These are phyloP conservation scores for Evernia prunastri DNA, from an alignment of 495 filamentous ascomycete genomes.

Conservation along the genomic window DNA sequence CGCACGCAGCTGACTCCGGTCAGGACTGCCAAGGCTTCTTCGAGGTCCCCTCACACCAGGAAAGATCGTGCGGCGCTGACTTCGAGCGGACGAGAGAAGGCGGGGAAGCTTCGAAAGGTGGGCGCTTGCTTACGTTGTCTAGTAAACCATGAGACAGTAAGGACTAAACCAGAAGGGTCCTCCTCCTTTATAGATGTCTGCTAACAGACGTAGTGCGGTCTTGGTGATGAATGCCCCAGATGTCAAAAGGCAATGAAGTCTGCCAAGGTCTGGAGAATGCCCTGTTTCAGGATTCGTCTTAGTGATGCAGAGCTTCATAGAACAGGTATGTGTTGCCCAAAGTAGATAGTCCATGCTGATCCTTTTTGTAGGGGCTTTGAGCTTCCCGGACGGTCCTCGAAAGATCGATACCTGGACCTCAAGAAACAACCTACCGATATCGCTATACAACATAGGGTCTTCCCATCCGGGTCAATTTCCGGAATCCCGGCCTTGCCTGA, in stretches of 20 bases:
- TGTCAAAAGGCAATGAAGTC: not conserved
- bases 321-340: not conserved
- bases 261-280: not conserved
- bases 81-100: not conserved
- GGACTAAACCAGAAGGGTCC: too few species aligned
- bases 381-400: not conserved
- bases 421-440: not conserved
- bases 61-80: not conserved
- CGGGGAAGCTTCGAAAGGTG: not conserved
- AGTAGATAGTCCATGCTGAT: too few species aligned
- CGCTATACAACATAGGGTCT: constrained; percentile 5
- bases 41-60: too few species aligned
- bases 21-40: too few species aligned
- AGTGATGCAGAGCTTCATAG: not conserved
- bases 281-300: not conserved
- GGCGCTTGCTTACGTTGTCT: not conserved
- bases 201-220: not conserved
- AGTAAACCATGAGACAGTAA: not conserved
- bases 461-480: not conserved
- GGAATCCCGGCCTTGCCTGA: not conserved
- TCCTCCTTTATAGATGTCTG: not conserved
- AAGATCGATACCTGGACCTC: not conserved
- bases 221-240: not conserved
- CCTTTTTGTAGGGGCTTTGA: constrained; percentile 3
- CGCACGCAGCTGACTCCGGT: too few species aligned